phyloP scores from a whole-genome alignment of 2,329 filamentous ascomycete species.

The Fusarium tupiense region DNA sequence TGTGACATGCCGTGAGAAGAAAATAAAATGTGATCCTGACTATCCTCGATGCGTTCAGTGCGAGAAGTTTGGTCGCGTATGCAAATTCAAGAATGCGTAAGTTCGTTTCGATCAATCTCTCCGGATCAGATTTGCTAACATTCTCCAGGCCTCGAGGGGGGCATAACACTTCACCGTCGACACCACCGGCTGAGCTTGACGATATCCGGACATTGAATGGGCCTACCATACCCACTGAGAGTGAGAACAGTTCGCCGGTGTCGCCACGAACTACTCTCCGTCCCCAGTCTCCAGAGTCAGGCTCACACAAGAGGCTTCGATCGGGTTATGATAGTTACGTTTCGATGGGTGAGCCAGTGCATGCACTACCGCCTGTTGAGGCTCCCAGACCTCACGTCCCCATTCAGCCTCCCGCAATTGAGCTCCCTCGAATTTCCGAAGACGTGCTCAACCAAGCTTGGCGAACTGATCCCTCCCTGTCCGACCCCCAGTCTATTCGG shows the following conservation, averaged over 20 bases:
- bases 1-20: slow-evolving; percentile 93
- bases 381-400: slow-evolving; percentile 49
- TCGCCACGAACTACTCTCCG: slow-evolving; percentile 56
- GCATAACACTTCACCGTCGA: slow-evolving; percentile 65
- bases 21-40: slow-evolving; percentile 95
- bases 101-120: slow-evolving; percentile 49
- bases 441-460: slow-evolving; percentile 60
- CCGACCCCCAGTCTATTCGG: slow-evolving; percentile 53
- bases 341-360: slow-evolving; percentile 47
- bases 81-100: slow-evolving; percentile 88
- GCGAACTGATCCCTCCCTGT: slow-evolving; percentile 60
- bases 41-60: slow-evolving; percentile 89
- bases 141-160: slow-evolving; percentile 63
- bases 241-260: slow-evolving; percentile 58
- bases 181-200: slow-evolving; percentile 62
- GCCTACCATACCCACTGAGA: slow-evolving; percentile 50
- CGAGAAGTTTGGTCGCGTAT: slow-evolving; percentile 87
- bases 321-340: slow-evolving; percentile 59
- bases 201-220: slow-evolving; percentile 51
- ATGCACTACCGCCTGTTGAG: slow-evolving; percentile 48
- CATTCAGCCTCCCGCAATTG: slow-evolving; percentile 50
- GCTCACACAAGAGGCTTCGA: slow-evolving; percentile 60
- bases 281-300: slow-evolving; percentile 47
- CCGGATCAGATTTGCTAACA: slow-evolving; percentile 3
- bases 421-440: slow-evolving; percentile 60